Base-by-base conservation (phyloP, 2,329 filamentous ascomycete species). In the Teratosphaeria nubilosa region DNA sequence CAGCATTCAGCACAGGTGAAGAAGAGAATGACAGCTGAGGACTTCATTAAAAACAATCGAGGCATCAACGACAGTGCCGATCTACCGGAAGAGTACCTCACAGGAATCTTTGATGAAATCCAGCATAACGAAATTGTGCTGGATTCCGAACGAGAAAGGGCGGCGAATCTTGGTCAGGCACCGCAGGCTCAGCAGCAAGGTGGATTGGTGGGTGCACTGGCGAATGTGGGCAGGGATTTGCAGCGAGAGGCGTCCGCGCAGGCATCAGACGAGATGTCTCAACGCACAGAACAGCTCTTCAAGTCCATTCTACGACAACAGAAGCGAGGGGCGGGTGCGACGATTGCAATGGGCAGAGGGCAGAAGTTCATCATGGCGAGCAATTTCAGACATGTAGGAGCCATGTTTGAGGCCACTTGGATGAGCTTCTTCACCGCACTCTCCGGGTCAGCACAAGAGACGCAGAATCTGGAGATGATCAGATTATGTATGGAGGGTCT, bases 361-460 rank as follows among this genome's bases (percentile, higher is more conserved):
- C 22, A 24, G 53, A 50, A 78, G 58, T 99, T 94, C 73, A 95
- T 99, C 57, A 88, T 90, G 1, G 94, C 94, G 3, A 94, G 90
- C 1, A 97, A 91, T 0, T 91, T 90, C 71, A 92, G 90, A 66
- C 94, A 99, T 72, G 88, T 96, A 54, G 94, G 94, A 0, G 91
- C 94, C 0, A 99, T 99, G 94, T 97, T 99, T 69, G 91, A 96
- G 67, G 91, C 96, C 25, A 95, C 91, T 0, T 99, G 94, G 94
- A 99, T 97, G 92, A 96, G 92, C 10, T 95, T 96, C 73, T 87
- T 99, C 68, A 97, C 92, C 5, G 91, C 91, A 0, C 81, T 99
- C 27, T 96, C 92, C 1, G 91, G 89, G 55, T 89, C 95, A 65
- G 91, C 94, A 71, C 94, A 97, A 66, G 91, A 96, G 69, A 88